phyloP scores from a whole-genome alignment of 306 rosid species.

The Lagenaria siceraria region DNA sequence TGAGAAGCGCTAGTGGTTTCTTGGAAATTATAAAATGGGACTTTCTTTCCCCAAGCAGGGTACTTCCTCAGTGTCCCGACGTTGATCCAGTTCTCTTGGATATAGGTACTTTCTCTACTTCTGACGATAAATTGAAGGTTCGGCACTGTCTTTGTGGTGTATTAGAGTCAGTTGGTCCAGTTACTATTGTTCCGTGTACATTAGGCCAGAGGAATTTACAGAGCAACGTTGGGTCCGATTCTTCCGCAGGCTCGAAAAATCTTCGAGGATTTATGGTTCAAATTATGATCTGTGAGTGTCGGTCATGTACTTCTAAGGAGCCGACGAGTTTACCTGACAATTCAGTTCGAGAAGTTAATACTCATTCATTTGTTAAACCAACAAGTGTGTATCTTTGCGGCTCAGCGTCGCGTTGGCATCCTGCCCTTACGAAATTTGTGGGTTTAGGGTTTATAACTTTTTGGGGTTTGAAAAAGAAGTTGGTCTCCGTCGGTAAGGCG shows the following conservation, averaged over 20 bases:
- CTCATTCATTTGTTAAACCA: constrained; percentile 40
- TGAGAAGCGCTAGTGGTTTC: constrained; percentile 29
- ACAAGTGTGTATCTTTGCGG: constrained; percentile 49
- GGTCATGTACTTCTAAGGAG: constrained; percentile 30
- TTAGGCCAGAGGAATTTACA: constrained; percentile 13
- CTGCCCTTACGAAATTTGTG: constrained; percentile 44
- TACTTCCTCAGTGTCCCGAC: constrained; percentile 1
- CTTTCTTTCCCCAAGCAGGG: constrained; percentile 17
- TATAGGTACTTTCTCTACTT: constrained; percentile 1
- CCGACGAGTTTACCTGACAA: constrained; percentile 11
- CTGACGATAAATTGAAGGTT: constrained; percentile 13
- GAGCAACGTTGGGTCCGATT: constrained; percentile 3
- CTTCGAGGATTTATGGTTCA: constrained; percentile 48
- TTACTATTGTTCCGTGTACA: constrained; percentile 39
- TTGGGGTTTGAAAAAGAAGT: constrained; percentile 57
- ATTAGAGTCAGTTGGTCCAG: constrained; percentile 44
- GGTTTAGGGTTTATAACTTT: constrained; percentile 26
- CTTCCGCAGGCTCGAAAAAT: constrained; percentile 15
- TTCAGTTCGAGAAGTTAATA: constrained; percentile 12
- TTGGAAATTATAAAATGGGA: constrained; percentile 74
- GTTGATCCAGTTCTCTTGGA: constrained; percentile 18
- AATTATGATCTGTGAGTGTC: constrained; percentile 48
- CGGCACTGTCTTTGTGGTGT: constrained; percentile 31
- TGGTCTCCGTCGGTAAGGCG: constrained; percentile 35
- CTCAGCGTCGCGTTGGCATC: constrained; percentile 57